Base-by-base conservation (phyloP, 768 basidiomycete species). In the Suillus subluteus region DNA sequence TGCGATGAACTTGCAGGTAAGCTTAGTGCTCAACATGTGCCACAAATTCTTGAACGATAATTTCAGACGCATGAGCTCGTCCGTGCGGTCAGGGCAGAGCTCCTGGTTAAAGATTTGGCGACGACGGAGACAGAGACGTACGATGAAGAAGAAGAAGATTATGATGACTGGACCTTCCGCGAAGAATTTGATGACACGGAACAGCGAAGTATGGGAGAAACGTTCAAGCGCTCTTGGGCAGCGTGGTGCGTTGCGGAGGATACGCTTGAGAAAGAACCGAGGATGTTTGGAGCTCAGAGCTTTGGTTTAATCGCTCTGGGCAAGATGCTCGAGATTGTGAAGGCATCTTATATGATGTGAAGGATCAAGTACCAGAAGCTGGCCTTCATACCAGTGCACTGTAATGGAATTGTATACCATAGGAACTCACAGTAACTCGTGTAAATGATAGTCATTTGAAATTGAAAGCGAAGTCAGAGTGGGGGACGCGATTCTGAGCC, bases 291-390 rank as follows among this genome's bases (percentile, higher is more conserved):
- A 1, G 72, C 81, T 7, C 79, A 79, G 67, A 82, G 82, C 69
- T 85, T 85, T 58, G 83, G 84, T 15, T 65, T 82, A 65, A 75
- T 86, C n/a, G 83, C 82, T 26, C 61, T 85, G 68, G 80, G 81
- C 9, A 70, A 74, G 30, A 77, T 85, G 72, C 70, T 86, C 63
- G 82, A 84, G n/a, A 66, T 80, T 38, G 62, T 81, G 32, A 82
- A 80, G 61, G 79, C 69, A 15, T 71, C 71, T 8, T 26, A 11
- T 43, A 6, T 30, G 13, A 59, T 26, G 59, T 61, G 23, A 61
- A 13, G 26, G 26, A 43, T 61, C 21, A 23, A 40, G 58, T 9
- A 18, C 16, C 38, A 21, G 40, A 59, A 41, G 23, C 4, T 30
- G 55, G 32, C 55, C 32, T 56, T 56, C 9, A 35, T 56, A 56